Conservation (phyloP, 495 filamentous ascomycete genomes). For the Lentithecium fluviatile region DNA sequence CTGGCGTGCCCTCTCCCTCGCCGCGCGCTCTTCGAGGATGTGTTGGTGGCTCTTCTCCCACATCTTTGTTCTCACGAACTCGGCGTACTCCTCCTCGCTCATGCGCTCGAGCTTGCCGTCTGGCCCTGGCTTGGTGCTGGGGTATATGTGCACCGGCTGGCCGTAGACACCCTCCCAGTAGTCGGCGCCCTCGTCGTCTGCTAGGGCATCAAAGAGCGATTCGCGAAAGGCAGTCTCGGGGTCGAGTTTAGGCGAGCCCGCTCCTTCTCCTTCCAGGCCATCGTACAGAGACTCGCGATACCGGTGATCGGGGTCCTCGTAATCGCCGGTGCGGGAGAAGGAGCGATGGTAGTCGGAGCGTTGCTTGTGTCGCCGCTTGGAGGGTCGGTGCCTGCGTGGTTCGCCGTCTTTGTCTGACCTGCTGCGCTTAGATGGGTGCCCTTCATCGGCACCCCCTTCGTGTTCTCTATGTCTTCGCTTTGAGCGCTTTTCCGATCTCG, state of each 20-base stretch:
- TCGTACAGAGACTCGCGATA: slow-evolving; percentile 27
- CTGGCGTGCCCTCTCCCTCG: slow-evolving; percentile 51
- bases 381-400: slow-evolving; percentile 3
- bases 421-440: slow-evolving; percentile 20
- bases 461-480: slow-evolving; percentile 1
- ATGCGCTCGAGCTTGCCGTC: slow-evolving; percentile 74
- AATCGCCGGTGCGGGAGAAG: slow-evolving; percentile 42
- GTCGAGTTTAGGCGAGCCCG: slow-evolving; percentile 42
- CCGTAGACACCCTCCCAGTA: slow-evolving; percentile 96
- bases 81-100: slow-evolving; percentile 86
- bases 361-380: slow-evolving; percentile 5
- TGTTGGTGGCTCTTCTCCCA: slow-evolving; percentile 81
- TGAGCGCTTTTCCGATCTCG: slow-evolving; percentile 10
- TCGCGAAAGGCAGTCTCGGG: slow-evolving; percentile 79
- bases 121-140: slow-evolving; percentile 45
- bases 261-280: background rate
- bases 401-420: background rate
- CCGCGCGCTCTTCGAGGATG: slow-evolving; percentile 63
- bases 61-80: slow-evolving; percentile 82
- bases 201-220: slow-evolving; percentile 98
- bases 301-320: slow-evolving; percentile 14
- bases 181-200: slow-evolving; percentile 91
- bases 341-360: slow-evolving; percentile 51
- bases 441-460: background rate
- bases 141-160: slow-evolving; percentile 77